phyloP scores from a whole-genome alignment of 2,329 filamentous ascomycete genomes.

The Scedosporium apiospermum region DNA sequence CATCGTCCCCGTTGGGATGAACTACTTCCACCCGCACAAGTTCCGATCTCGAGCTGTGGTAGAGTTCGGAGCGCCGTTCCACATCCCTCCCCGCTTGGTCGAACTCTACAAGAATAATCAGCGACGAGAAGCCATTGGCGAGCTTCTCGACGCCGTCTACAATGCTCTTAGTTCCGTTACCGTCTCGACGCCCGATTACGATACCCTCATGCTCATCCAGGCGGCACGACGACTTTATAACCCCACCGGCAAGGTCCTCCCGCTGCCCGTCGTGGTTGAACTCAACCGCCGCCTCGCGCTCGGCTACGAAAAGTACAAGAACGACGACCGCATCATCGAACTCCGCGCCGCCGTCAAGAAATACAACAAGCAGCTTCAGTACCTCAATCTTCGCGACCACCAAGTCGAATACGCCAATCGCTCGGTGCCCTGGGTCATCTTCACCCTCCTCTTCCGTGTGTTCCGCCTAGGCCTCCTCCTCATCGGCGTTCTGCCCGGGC shows the following conservation, averaged over 20 bases:
- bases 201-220: constrained; percentile 94
- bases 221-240: constrained; percentile 90
- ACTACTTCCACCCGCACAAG: constrained; percentile 98
- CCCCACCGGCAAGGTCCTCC: constrained; percentile 85
- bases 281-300: constrained; percentile 84
- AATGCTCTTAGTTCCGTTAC: constrained; percentile 80
- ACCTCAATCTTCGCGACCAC: constrained; percentile 83
- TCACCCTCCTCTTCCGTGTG: constrained; percentile 70
- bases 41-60: constrained; percentile 93
- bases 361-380: constrained; percentile 80
- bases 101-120: constrained; percentile 77
- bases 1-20: constrained; percentile 97
- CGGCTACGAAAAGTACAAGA: constrained; percentile 87
- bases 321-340: constrained; percentile 72
- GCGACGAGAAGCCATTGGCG: constrained; percentile 76
- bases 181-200: constrained; percentile 86
- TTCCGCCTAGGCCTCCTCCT: constrained; percentile 68
- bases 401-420: constrained; percentile 88
- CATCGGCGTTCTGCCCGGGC: constrained; percentile 74
- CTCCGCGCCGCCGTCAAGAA: constrained; percentile 66
- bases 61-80: constrained; percentile 85
- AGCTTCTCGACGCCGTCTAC: constrained; percentile 78
- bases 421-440: constrained; percentile 65
- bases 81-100: constrained; percentile 73
- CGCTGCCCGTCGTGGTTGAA: constrained; percentile 85